Evolutionary conservation across 2,329 filamentous ascomycete genomes (phyloP), one percentile per base, ranked within the genome.

Genomic region (Anthostomella pinea): DNA sequence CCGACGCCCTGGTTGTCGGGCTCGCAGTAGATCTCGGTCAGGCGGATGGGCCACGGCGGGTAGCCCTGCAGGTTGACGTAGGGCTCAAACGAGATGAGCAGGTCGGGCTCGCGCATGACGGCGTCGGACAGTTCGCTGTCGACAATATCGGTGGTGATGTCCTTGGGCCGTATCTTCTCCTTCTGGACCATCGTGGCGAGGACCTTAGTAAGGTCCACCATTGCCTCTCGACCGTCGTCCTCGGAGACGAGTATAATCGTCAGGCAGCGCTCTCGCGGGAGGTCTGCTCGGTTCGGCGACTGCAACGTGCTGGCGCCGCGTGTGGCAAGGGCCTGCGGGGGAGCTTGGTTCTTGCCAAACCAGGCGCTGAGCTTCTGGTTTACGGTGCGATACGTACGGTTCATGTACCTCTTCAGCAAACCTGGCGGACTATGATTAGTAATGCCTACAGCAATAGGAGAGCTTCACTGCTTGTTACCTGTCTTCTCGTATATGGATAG

Each of bases 161-260:
- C 90, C 20, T 79, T 72, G 1, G 87, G 77, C 2, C 79, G 78
- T 10, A 98, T 74, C 64, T 95, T 96, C 40, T 81, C 81, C 51
- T 83, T 81, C 63, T 97, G 93, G 6, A 88, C 86, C 93, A 98
- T 97, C 58, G 95, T 87, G 5, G 91, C 80, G 15, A 98, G 73
- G 1, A 94, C 97, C 57, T 90, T 88, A 26, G 93, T 98, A 29
- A 98, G 75, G 62, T 98, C 93, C 25, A 98, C 90, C 45, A 98
- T 79, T 4, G 91, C 96, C 56, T 95, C 88, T 36, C 91, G 81
- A 31, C 93, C 91, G 53, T 98, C 93, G 38, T 91, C 85, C 23
- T 81, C 79, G 10, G 88, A 95, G 33, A 98, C 78, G 24, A 98
- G 77, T 39, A 95, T 77, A 13, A 97, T 62, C 17, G 70, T 65